A percentile compares a stretch with the other conserved stretches of the same genome.
Conservation (phyloP, 2,329 filamentous ascomycete genomes). For the Neofusicoccum laricinum region DNA sequence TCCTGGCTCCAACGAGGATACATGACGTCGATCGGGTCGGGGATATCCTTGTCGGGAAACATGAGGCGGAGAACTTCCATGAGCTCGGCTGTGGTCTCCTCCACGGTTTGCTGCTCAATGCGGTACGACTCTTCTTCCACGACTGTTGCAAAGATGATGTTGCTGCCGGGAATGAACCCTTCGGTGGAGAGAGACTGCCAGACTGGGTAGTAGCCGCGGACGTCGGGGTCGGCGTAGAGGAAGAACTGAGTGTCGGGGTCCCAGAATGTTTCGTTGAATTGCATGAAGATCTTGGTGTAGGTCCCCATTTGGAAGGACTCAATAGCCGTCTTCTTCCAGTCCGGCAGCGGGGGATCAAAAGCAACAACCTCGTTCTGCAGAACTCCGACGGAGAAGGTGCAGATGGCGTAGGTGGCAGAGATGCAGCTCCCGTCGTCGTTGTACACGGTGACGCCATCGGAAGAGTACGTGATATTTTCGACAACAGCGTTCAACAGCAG, state of each 20-base stretch:
- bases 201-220: conserved; percentile 56
- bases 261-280: conserved; percentile 68
- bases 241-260: conserved; percentile 52
- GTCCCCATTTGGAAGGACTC: conserved; percentile 66
- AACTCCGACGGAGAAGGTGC: conserved; percentile 67
- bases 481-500: conserved; percentile 59
- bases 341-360: conserved; percentile 59
- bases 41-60: conserved; percentile 57
- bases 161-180: conserved; percentile 59
- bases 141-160: conserved; percentile 66
- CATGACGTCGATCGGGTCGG: conserved; percentile 58
- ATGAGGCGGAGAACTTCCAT: conserved; percentile 59
- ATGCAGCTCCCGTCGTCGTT: conserved; percentile 57
- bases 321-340: conserved; percentile 64
- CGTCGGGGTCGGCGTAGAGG: conserved; percentile 50
- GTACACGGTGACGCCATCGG: conserved; percentile 52
- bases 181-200: conserved; percentile 61
- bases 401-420: conserved; percentile 60
- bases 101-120: conserved; percentile 59
- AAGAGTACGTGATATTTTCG: conserved; percentile 52
- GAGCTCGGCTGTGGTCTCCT: conserved; percentile 56
- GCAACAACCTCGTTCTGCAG: conserved; percentile 59
- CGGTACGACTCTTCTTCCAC: conserved; percentile 55
- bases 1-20: conserved; percentile 58
- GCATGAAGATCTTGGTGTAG: conserved; percentile 71